Conservation (phyloP, 176 grass and related monocot genomes). For the Zoysia pacifica region DNA sequence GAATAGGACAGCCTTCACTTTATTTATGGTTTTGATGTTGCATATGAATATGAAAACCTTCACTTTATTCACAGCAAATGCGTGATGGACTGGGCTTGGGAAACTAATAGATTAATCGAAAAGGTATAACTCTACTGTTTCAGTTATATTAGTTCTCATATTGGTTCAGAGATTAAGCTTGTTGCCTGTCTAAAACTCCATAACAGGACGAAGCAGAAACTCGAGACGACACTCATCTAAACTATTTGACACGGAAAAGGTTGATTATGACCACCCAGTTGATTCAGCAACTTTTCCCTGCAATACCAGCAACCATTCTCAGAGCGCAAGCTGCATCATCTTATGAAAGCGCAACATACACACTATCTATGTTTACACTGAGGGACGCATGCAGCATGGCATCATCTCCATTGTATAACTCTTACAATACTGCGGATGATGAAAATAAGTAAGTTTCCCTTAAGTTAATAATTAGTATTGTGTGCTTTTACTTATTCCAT, state of each 20-base stretch:
- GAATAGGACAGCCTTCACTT: background rate
- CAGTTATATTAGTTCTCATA: slow-evolving; percentile 25
- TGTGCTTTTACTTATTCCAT: background rate
- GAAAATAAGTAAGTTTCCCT: slow-evolving; percentile 66
- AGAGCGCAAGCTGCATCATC: slow-evolving; percentile 62
- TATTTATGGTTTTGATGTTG: slow-evolving; percentile 31
- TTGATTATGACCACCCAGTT: slow-evolving; percentile 74
- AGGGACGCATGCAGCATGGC: slow-evolving; percentile 74
- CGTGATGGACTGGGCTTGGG: slow-evolving; percentile 80
- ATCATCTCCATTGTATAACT: slow-evolving; percentile 52
- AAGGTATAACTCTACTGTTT: slow-evolving; percentile 59
- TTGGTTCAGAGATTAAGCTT: slow-evolving; percentile 28
- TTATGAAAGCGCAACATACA: slow-evolving; percentile 74
- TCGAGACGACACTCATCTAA: slow-evolving; percentile 56
- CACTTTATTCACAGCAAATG: slow-evolving; percentile 55
- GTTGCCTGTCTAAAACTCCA: slow-evolving; percentile 29
- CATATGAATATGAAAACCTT: slow-evolving; percentile 36
- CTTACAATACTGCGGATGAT: slow-evolving; percentile 35
- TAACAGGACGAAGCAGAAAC: slow-evolving; percentile 71
- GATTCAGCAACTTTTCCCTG: slow-evolving; percentile 83
- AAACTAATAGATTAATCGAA: slow-evolving; percentile 83
- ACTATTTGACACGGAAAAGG: slow-evolving; percentile 62
- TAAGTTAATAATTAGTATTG: slow-evolving; percentile 15
- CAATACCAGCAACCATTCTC: slow-evolving; percentile 67
- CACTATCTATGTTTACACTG: slow-evolving; percentile 68